Evolutionary conservation across 345 rosid genomes (phyloP).

Genomic region (Syzygium aqueum): DNA sequence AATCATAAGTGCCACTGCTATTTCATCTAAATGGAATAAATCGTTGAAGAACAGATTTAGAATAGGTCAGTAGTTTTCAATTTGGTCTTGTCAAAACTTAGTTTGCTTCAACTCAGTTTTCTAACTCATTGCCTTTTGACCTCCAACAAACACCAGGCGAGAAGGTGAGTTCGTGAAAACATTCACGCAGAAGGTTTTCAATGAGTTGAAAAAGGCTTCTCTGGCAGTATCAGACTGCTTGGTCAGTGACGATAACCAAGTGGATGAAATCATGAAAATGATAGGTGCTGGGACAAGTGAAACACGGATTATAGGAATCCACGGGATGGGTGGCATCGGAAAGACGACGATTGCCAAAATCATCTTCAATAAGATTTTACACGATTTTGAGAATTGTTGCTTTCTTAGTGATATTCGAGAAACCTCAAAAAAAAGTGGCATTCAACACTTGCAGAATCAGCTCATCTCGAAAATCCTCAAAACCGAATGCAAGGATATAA

Average conservation of each 20-base stretch:
- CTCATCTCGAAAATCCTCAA: background rate
- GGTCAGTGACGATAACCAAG: background rate
- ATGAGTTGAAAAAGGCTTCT: background rate
- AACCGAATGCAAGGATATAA: accelerated
- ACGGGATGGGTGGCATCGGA: background rate
- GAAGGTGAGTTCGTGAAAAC: background rate
- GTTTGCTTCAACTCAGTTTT: too few species aligned
- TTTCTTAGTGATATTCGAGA: background rate
- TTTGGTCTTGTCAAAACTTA: too few species aligned
- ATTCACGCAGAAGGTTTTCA: background rate
- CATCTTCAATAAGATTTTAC: background rate
- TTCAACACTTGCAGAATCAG: background rate
- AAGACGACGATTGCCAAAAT: background rate
- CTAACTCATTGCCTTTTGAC: too few species aligned
- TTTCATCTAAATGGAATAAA: too few species aligned
- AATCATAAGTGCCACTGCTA: too few species aligned
- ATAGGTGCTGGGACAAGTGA: background rate
- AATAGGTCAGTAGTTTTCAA: too few species aligned
- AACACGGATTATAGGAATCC: background rate
- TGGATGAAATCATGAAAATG: background rate
- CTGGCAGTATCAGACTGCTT: background rate
- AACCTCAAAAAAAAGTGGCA: background rate
- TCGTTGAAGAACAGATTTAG: too few species aligned
- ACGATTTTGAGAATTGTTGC: background rate
- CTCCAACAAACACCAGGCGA: too few species aligned